phyloP scores from a whole-genome alignment of 1,139 yeast genomes.

The Kodamaea ohmeri region DNA sequence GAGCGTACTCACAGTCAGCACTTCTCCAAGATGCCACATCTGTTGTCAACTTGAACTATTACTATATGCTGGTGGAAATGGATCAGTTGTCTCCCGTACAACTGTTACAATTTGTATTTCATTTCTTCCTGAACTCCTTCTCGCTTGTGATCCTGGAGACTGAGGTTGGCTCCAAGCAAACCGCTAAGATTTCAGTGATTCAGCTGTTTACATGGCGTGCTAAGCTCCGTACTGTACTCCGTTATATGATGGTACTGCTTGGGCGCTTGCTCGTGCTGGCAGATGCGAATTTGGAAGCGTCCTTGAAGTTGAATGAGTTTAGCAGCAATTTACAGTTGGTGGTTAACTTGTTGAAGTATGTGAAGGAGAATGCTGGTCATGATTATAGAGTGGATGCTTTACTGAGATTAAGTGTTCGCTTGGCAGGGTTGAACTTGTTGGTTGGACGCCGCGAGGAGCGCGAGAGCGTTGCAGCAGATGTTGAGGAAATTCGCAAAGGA shows the following conservation, averaged over 20 bases:
- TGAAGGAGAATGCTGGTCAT: constrained; percentile 10
- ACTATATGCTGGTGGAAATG: constrained; percentile 38
- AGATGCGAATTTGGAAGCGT: constrained; percentile 15
- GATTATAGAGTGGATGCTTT: constrained; percentile 12
- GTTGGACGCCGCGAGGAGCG: constrained; percentile 13
- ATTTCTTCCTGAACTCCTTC: constrained; percentile 42
- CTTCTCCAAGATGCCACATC: constrained; percentile 34
- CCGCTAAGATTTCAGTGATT: constrained; percentile 14
- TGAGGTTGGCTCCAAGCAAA: constrained; percentile 13
- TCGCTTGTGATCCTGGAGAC: constrained; percentile 31
- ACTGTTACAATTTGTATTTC: constrained; percentile 41
- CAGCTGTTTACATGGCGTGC: constrained; percentile 32
- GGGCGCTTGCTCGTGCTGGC: constrained; percentile 16
- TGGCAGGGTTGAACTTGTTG: constrained; percentile 20
- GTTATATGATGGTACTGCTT: constrained; percentile 29
- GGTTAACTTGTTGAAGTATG: constrained; percentile 22
- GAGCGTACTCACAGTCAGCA: constrained; percentile 23
- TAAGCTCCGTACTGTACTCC: constrained; percentile 37
- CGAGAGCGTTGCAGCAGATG: background rate
- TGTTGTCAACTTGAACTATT: constrained; percentile 36
- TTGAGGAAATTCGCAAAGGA: background rate
- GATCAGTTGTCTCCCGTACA: constrained; percentile 41
- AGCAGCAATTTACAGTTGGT: constrained; percentile 23
- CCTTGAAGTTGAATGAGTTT: constrained; percentile 21
- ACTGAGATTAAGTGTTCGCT: constrained; percentile 15